phyloP scores from a whole-genome alignment of 495 filamentous ascomycete genomes.

The Hyaloscypha variabilis region DNA sequence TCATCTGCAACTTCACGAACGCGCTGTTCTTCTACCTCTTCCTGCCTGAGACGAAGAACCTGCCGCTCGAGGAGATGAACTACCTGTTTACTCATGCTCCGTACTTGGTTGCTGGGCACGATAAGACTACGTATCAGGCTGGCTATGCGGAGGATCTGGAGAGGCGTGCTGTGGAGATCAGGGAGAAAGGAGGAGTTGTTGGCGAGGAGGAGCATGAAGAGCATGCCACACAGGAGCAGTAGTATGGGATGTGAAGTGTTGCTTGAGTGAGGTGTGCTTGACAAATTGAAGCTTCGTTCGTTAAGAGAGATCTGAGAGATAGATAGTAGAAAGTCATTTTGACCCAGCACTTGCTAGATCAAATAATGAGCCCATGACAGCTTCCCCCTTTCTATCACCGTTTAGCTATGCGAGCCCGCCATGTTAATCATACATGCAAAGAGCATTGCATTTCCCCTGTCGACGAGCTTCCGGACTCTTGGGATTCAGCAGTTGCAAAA shows the following conservation, averaged over 20 bases:
- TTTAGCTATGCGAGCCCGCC: no score
- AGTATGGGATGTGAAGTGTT: background rate
- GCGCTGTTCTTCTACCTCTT: conserved; percentile 46
- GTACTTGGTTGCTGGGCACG: conserved; percentile 57
- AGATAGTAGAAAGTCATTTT: no score
- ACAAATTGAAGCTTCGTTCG: background rate
- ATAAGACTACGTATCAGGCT: conserved; percentile 39
- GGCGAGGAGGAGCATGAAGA: conserved; percentile 3
- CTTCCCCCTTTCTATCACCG: no score
- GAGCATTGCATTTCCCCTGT: no score
- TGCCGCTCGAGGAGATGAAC: conserved; percentile 33
- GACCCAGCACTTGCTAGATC: no score
- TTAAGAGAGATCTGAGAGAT: no score
- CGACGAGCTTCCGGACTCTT: no score
- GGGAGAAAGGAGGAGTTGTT: conserved; percentile 36
- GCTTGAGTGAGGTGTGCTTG: background rate
- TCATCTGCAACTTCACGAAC: conserved; percentile 53
- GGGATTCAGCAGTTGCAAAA: no score
- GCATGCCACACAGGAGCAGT: background rate
- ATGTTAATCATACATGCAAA: no score
- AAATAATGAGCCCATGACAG: no score
- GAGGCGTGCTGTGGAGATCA: conserved; percentile 43
- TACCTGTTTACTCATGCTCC: conserved; percentile 68
- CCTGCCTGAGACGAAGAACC: conserved; percentile 43
- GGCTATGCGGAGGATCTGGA: conserved; percentile 45